Evolutionary conservation across 148 eudicot genomes (phyloP).

Genomic region (Euryodendron excelsum): DNA sequence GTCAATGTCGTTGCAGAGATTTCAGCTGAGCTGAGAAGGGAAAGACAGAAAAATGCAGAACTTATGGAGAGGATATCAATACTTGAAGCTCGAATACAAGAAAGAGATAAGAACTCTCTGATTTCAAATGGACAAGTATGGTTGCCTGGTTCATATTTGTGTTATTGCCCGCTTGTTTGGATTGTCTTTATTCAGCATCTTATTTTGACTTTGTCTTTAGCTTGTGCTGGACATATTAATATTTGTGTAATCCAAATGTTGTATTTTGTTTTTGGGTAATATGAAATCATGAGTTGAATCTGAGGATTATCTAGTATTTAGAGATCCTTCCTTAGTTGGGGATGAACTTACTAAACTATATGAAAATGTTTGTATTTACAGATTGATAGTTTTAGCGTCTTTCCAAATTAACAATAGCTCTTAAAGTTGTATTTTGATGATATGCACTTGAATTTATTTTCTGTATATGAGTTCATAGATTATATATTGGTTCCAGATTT

Average conservation of each 20-base stretch:
- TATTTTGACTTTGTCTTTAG: too few species aligned
- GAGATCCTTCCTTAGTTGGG: neutral
- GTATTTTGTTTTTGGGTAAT: neutral
- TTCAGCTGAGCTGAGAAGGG: slow-evolving; percentile 29
- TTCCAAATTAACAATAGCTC: neutral
- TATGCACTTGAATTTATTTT: neutral
- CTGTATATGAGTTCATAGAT: neutral
- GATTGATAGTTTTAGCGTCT: neutral
- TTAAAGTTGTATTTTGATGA: neutral
- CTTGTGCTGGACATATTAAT: too few species aligned
- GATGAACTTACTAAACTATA: neutral
- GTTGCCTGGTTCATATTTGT: neutral
- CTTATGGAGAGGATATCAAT: slow-evolving; percentile 30
- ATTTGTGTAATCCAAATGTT: neutral
- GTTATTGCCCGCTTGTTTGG: neutral
- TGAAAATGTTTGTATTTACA: neutral
- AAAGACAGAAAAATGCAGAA: slow-evolving; percentile 28
- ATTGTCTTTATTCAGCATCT: neutral
- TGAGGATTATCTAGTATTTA: too few species aligned
- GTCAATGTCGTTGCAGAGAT: slow-evolving; percentile 18
- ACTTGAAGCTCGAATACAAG: slow-evolving; percentile 32
- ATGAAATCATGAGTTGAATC: too few species aligned
- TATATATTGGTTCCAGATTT: neutral
- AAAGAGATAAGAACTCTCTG: slow-evolving; percentile 13
- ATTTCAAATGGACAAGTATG: slow-evolving; percentile 24